A percentile compares a stretch with the other conserved stretches of the same genome.
Evolutionary conservation across 169 alveolate species (phyloP).

Genomic region (Plasmodium fragile): DNA sequence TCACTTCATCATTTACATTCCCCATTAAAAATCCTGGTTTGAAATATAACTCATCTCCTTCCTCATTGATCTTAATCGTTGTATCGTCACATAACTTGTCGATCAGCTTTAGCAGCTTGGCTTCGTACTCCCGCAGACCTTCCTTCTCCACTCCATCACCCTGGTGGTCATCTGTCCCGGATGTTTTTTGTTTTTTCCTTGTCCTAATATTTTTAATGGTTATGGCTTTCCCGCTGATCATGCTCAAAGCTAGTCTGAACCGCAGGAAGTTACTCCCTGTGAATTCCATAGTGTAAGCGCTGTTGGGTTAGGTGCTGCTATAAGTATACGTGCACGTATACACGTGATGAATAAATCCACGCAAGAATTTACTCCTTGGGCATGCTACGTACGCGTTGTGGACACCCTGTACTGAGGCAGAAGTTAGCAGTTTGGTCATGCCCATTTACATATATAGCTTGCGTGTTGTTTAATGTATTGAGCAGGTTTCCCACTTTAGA

Average conservation of each 20-base stretch:
- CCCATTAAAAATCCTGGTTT: conserved; percentile 77
- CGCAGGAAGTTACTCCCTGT: conserved; percentile 66
- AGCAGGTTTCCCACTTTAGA: not conserved
- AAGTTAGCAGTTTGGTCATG: not conserved
- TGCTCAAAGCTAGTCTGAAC: conserved; percentile 58
- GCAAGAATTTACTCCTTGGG: not conserved
- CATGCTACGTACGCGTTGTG: not conserved
- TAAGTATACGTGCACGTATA: not conserved
- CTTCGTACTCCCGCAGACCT: conserved; percentile 70
- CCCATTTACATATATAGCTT: not conserved
- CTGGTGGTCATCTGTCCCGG: not conserved
- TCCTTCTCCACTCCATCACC: conserved; percentile 9
- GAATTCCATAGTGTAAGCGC: conserved; percentile 33
- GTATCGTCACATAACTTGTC: conserved; percentile 76
- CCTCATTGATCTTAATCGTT: conserved; percentile 52
- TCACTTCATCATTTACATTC: conserved; percentile 55
- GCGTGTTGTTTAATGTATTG: not conserved
- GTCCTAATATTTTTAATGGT: conserved; percentile 61
- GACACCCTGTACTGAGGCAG: not conserved
- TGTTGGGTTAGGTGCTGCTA: not conserved
- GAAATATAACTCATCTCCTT: conserved; percentile 72
- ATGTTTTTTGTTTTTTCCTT: conserved; percentile 3
- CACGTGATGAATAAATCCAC: not conserved
- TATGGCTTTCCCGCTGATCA: conserved; percentile 72
- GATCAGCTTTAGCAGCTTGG: conserved; percentile 53